Conservation (phyloP, 2,329 filamentous ascomycete genomes). For the Chaetomium globosum region DNA sequence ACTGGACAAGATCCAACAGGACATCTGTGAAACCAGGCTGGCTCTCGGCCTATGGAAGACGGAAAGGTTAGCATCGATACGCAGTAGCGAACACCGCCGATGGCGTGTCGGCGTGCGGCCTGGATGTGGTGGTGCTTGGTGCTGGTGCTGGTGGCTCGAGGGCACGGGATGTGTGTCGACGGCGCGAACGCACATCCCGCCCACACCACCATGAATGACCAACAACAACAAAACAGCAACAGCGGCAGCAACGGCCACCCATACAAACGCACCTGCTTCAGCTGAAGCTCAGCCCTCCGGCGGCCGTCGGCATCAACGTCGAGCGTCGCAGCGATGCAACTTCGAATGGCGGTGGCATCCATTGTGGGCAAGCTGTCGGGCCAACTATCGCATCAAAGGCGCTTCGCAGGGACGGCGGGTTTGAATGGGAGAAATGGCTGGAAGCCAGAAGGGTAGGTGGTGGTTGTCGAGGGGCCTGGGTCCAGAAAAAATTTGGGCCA, state of each 20-base stretch:
- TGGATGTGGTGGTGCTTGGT: neutral
- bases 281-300: conserved; percentile 75
- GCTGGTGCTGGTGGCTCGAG: neutral
- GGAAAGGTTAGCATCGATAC: conserved; percentile 32
- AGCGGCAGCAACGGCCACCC: neutral
- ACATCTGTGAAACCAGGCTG: conserved; percentile 88
- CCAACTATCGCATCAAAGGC: conserved; percentile 36
- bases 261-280: conserved; percentile 70
- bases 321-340: conserved; percentile 76
- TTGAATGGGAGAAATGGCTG: conserved; percentile 27
- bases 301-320: conserved; percentile 73
- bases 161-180: conserved; percentile 15
- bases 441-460: conserved; percentile 28
- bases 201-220: neutral
- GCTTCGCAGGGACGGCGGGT: conserved; percentile 25
- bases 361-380: conserved; percentile 51
- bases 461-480: conserved; percentile 36
- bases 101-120: conserved; percentile 13
- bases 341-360: conserved; percentile 74
- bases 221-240: neutral
- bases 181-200: conserved; percentile 1
- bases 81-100: conserved; percentile 16
- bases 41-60: conserved; percentile 72
- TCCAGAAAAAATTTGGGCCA: conserved; percentile 39
- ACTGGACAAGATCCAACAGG: conserved; percentile 85